These are phyloP conservation scores for Pugionium dolabratum DNA, from an alignment of 345 rosid species.

Conservation along the genomic window DNA sequence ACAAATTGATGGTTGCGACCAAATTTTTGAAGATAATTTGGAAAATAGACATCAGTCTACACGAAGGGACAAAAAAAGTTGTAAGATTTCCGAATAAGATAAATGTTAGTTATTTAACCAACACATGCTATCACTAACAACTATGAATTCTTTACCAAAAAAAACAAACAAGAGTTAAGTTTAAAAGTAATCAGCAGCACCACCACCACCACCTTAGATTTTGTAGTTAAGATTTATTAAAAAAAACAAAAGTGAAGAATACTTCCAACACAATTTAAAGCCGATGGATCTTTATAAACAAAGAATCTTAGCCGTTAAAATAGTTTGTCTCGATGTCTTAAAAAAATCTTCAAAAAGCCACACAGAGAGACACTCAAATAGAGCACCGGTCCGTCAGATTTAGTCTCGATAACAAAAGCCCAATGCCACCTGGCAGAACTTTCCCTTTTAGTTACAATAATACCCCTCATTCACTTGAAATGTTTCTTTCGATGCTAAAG, in stretches of 20 bases:
- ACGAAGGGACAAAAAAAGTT: conserved; percentile 16
- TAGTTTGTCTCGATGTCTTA: conserved; percentile 37
- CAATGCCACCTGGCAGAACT: conserved; percentile 26
- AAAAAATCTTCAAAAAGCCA: conserved; percentile 45
- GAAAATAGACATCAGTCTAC: too few relatives aligned
- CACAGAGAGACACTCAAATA: conserved; percentile 39
- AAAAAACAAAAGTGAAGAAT: background rate
- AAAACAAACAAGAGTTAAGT: conserved; percentile 17
- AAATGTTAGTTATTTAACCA: conserved; percentile 5
- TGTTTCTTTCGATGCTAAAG: too few relatives aligned
- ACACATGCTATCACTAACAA: conserved; percentile 30
- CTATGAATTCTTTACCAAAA: conserved; percentile 16
- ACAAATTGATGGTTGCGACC: too few relatives aligned
- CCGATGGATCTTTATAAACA: conserved; percentile 24
- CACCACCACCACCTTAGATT: conserved; percentile 23
- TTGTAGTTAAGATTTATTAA: conserved; percentile 17
- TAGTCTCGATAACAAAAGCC: conserved; percentile 43
- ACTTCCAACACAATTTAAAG: conserved; percentile 10
- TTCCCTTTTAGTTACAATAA: conserved; percentile 7
- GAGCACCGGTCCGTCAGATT: conserved; percentile 47
- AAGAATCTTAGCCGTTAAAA: conserved; percentile 41
- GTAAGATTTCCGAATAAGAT: background rate
- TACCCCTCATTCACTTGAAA: background rate
- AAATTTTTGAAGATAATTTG: too few relatives aligned
- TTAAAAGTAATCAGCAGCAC: conserved; percentile 19